Base-by-base conservation (phyloP, 192 early-diverging fungal species). In the Polychytrium aggregatum region DNA sequence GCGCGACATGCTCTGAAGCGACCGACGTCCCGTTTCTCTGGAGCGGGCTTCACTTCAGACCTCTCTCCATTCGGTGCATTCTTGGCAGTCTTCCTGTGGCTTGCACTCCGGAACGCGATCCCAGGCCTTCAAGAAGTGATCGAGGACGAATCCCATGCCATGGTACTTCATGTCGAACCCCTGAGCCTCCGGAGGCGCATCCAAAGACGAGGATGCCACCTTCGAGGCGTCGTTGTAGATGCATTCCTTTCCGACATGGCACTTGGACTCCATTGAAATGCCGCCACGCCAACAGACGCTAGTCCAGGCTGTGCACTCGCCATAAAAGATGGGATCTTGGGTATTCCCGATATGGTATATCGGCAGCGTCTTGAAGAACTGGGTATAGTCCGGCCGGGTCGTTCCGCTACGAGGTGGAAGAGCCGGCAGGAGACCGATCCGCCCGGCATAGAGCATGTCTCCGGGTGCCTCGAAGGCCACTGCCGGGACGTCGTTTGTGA, bases 271-370 rank as follows among this genome's bases (percentile, higher is more conserved):
- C 45, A 86, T 60, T 8, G 82, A 82, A 54, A 83, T 85, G 2
- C 76, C 71, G 16, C 69, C 75, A 48, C 74, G 75, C 44, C 79
- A 86, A 54, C 80, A 84, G 27, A 53, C 56, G 16, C 69, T 74
- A 3, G 72, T 70, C 17, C 64, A 60, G 6, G 84, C 86, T 13
- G 70, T 68, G 54, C 93, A 97, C 13, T 78, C 70, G 17, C 93
- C 93, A 51, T 82, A 70, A 59, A 79, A 97, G 26, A 96, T 78
- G 5, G 92, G 90, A 62, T 97, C 94, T 10, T 84, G 86, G 2
- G 84, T 83, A 62, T 97, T 81, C 6, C 90, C 92, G 52, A 92
- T 66, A 48, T 96, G 92, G 59, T 74, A 97, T 31, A 95, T 78
- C 27, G 86, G 84, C 16, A 72, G 26, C 37, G 48, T 44, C 3